Percentiles rank a stretch among this genome's conserved stretches.
Evolutionary conservation across 495 filamentous ascomycete species (phyloP).

Genomic region (Daldinia caldariorum): DNA sequence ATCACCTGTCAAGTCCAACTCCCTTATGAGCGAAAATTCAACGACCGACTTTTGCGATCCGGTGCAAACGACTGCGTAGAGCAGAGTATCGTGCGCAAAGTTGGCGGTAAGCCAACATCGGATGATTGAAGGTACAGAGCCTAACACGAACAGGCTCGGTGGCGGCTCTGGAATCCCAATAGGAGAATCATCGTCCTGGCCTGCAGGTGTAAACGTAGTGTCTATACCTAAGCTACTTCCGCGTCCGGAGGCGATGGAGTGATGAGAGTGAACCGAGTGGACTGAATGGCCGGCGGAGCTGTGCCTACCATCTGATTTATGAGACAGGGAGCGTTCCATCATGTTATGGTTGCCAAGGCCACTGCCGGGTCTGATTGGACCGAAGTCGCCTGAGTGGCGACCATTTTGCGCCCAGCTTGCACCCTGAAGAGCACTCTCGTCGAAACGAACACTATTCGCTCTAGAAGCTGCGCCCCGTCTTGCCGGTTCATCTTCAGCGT

Average conservation of each 20-base stretch:
- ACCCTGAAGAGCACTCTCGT: slow-evolving; percentile 93
- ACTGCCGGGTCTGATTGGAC: slow-evolving; percentile 79
- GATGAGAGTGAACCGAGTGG: slow-evolving; percentile 63
- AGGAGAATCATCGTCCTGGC: slow-evolving; percentile 71
- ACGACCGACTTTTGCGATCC: slow-evolving; percentile 88
- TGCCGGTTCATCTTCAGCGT: slow-evolving; percentile 86
- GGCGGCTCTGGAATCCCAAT: slow-evolving; percentile 74
- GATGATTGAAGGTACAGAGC: slow-evolving; percentile 90
- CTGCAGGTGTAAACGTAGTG: slow-evolving; percentile 70
- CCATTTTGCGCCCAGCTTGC: slow-evolving; percentile 82
- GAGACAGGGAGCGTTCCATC: slow-evolving; percentile 88
- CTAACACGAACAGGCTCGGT: slow-evolving; percentile 82
- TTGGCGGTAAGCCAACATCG: slow-evolving; percentile 91
- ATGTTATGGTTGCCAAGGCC: slow-evolving; percentile 83
- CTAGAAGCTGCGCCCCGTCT: slow-evolving; percentile 85
- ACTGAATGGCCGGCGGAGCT: slow-evolving; percentile 89
- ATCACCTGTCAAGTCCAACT: slow-evolving; percentile 72
- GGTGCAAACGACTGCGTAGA: slow-evolving; percentile 92
- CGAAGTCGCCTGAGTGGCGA: slow-evolving; percentile 81
- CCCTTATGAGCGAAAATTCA: slow-evolving; percentile 74
- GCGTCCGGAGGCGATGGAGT: slow-evolving; percentile 73
- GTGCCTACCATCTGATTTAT: slow-evolving; percentile 95
- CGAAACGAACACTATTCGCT: slow-evolving; percentile 98
- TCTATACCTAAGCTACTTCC: slow-evolving; percentile 87
- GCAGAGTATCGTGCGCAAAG: slow-evolving; percentile 84